These are phyloP conservation scores for Ophiostoma ips DNA, from an alignment of 2,329 filamentous ascomycete genomes.

Conservation along the genomic window DNA sequence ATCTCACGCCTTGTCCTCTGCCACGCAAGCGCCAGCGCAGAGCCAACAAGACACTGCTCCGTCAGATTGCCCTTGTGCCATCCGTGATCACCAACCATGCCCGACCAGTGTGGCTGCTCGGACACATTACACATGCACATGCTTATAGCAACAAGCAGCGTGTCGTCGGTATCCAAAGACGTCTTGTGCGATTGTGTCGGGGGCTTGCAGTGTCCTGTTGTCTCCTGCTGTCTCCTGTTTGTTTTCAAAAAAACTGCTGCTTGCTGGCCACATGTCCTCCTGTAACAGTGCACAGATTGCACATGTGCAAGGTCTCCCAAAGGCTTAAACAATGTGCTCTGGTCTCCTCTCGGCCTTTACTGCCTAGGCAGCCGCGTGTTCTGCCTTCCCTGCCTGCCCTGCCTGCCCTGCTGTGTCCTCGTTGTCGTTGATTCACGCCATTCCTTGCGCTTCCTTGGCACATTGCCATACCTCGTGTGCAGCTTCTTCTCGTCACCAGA, in stretches of 20 bases:
- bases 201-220: no score
- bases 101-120: no score
- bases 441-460: background rate
- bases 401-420: no score
- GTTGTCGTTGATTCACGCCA: no score
- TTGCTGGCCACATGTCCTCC: no score
- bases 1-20: background rate
- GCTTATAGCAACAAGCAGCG: no score
- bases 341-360: no score
- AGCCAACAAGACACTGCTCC: background rate
- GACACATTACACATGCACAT: no score
- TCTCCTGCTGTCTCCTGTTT: no score
- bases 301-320: background rate
- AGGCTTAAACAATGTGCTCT: background rate
- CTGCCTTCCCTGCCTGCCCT: no score
- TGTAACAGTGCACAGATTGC: background rate
- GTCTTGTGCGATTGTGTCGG: no score
- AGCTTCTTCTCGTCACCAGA: background rate
- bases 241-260: no score
- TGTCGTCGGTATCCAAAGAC: background rate
- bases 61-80: background rate
- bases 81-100: background rate
- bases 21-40: conserved; percentile 1
- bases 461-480: background rate
- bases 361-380: background rate